phyloP scores from a whole-genome alignment of 2,329 filamentous ascomycete species.

The Epichloe brachyelytri region DNA sequence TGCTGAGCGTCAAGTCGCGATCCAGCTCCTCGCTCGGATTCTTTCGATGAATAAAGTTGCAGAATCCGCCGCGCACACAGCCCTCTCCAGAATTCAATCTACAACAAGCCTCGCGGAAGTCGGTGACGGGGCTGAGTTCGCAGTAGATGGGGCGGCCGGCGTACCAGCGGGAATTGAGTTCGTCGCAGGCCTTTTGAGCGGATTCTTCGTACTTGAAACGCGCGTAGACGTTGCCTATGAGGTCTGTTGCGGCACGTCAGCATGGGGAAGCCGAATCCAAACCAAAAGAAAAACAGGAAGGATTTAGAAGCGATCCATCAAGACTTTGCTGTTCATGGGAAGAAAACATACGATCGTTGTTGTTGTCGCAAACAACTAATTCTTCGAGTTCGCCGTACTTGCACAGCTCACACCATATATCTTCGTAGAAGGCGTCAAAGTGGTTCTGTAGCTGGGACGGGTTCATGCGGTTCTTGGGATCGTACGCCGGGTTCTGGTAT shows the following conservation, averaged over 20 bases:
- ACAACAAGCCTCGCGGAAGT: slow-evolving; percentile 96
- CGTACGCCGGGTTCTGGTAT: slow-evolving; percentile 97
- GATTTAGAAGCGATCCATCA: too few relatives aligned
- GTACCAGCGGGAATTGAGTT: slow-evolving; percentile 92
- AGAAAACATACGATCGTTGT: slow-evolving; percentile 71
- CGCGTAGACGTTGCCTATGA: slow-evolving; percentile 98
- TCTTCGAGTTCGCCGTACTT: slow-evolving; percentile 97
- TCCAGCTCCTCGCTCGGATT: slow-evolving; percentile 85
- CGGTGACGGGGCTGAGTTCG: slow-evolving; percentile 90
- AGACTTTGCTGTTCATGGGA: too few relatives aligned
- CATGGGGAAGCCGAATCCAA: neutral
- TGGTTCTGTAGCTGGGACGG: slow-evolving; percentile 92
- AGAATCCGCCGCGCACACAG: slow-evolving; percentile 91
- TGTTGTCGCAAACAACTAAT: slow-evolving; percentile 97
- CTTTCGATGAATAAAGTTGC: slow-evolving; percentile 98
- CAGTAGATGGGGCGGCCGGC: slow-evolving; percentile 95
- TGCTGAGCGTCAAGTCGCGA: slow-evolving; percentile 70
- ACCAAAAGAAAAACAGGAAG: too few relatives aligned
- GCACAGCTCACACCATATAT: slow-evolving; percentile 99
- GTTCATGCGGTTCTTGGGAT: slow-evolving; percentile 95
- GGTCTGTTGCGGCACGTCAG: slow-evolving; percentile 40
- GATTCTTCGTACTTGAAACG: slow-evolving; percentile 99
- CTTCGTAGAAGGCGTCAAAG: slow-evolving; percentile 99
- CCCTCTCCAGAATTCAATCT: slow-evolving; percentile 88
- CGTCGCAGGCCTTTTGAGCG: slow-evolving; percentile 86